These are phyloP conservation scores for Digitaria exilis DNA, from an alignment of 202 grass and related monocot genomes.

Conservation along the genomic window DNA sequence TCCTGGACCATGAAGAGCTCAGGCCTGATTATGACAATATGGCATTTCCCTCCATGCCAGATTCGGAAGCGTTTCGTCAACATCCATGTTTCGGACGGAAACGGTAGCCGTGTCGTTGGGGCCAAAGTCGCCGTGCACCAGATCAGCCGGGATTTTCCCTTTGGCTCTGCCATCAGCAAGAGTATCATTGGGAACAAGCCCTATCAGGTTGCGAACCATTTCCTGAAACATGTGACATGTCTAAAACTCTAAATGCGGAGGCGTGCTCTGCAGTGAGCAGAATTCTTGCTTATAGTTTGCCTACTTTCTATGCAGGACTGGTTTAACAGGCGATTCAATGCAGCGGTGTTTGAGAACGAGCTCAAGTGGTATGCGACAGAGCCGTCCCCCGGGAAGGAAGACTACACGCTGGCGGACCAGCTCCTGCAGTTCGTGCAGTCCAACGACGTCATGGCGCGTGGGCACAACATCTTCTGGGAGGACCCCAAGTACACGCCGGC, in stretches of 20 bases:
- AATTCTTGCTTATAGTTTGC: no score
- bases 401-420: constrained; percentile 55
- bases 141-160: constrained; percentile 68
- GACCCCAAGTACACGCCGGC: constrained; percentile 66
- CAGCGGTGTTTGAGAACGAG: constrained; percentile 93
- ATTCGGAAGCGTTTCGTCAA: constrained; percentile 66
- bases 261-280: no score
- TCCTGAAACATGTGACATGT: neutral
- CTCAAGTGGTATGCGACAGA: constrained; percentile 94
- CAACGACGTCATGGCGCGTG: constrained; percentile 55
- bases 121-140: constrained; percentile 64
- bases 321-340: constrained; percentile 75
- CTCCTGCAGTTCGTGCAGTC: constrained; percentile 73
- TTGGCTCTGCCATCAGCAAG: constrained; percentile 76
- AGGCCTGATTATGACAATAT: neutral
- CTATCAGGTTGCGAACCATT: constrained; percentile 51
- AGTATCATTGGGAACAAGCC: constrained; percentile 65
- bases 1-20: neutral
- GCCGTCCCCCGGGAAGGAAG: constrained; percentile 58
- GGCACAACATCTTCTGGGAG: constrained; percentile 99
- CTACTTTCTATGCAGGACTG: constrained; percentile 52
- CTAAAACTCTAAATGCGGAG: neutral
- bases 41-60: constrained; percentile 19
- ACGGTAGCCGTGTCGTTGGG: constrained; percentile 49
- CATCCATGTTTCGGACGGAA: constrained; percentile 62